Evolutionary conservation across 495 filamentous ascomycete genomes (phyloP).

Genomic region (Paragyromitra xinjiangensis): DNA sequence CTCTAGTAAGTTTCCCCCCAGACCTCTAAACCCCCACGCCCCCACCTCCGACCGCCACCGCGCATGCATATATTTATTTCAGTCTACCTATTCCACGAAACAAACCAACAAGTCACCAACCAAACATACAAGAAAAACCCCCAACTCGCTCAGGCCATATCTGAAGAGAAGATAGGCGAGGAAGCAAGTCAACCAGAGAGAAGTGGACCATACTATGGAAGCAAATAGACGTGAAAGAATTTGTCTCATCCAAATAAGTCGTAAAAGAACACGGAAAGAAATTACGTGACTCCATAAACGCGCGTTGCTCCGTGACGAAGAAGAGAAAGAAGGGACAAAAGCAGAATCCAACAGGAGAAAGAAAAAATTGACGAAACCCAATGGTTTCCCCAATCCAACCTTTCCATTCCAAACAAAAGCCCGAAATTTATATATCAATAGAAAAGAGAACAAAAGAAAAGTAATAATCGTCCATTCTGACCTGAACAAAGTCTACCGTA

Average conservation of each 20-base stretch:
- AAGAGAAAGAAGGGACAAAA: constrained; percentile 19
- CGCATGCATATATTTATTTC: constrained; percentile 19
- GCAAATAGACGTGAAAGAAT: not conserved
- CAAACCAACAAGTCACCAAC: constrained; percentile 11
- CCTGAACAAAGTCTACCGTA: constrained; percentile 30
- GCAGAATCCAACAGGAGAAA: constrained; percentile 20
- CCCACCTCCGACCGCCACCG: not conserved
- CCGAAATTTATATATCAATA: constrained; percentile 40
- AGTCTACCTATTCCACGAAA: constrained; percentile 25
- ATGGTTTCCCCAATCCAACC: not conserved
- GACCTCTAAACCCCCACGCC: not conserved
- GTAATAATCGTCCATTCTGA: constrained; percentile 3
- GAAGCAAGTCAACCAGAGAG: not conserved
- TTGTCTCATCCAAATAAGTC: constrained; percentile 10
- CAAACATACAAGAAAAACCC: constrained; percentile 19
- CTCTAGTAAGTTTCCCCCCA: not conserved
- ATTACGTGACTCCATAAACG: constrained; percentile 29
- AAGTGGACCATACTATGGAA: constrained; percentile 5
- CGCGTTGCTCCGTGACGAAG: constrained; percentile 28
- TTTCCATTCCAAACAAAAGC: constrained; percentile 15
- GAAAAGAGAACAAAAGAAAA: constrained; percentile 11
- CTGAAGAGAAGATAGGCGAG: not conserved
- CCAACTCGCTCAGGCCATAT: not conserved
- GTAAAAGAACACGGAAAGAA: constrained; percentile 3
- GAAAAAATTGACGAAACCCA: constrained; percentile 11